Base-by-base conservation (phyloP, 805 yeast species). In the Wickerhamomyces ciferrii region DNA sequence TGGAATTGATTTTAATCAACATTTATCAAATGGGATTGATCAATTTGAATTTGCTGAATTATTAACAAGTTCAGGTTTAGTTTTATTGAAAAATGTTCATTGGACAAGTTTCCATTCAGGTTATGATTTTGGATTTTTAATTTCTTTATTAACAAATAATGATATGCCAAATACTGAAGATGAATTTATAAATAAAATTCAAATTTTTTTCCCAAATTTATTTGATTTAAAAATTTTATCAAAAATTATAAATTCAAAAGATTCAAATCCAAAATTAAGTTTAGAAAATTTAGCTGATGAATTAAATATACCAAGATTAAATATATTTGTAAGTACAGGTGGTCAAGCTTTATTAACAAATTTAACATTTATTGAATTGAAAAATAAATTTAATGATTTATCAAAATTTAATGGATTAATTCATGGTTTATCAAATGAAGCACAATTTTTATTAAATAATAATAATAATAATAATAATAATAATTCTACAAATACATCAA, bases 31-130 rank as follows among this genome's bases (percentile, higher is more conserved):
- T 48, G 99, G 99, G 19, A 87, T 94, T 42, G 85, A 85, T 24
- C 81, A 81, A 45, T 76, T 79, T 54, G 83, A 80, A 48, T 91
- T 94, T 70, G 88, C 96, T 14, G 96, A 89, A 64, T 69, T 86
- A 45, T 71, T 94, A 59, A 85, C 84, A 49, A 88, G 87, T 48
- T 85, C 96, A 42, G 99, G 99, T 0, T 70, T 94, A 52, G 77
- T 91, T 34, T 69, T 94, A 56, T 83, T 87, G 55, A 54, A 64
- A 18, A 59, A 66, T 36, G 78, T 88, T 41, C 81, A 83, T 44
- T 94, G 99, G 99, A 74, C 89, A 44, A 84, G 96, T 50, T 94
- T 85, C 68, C 97, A 94, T 63, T 83, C 83, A 1, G 99, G 98
- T 13, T 94, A 94, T 66, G 99, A 94, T 64, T 78, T 91, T 61